Evolutionary conservation across 192 early-diverging fungal species (phyloP).

Genomic region (Backusella circina): DNA sequence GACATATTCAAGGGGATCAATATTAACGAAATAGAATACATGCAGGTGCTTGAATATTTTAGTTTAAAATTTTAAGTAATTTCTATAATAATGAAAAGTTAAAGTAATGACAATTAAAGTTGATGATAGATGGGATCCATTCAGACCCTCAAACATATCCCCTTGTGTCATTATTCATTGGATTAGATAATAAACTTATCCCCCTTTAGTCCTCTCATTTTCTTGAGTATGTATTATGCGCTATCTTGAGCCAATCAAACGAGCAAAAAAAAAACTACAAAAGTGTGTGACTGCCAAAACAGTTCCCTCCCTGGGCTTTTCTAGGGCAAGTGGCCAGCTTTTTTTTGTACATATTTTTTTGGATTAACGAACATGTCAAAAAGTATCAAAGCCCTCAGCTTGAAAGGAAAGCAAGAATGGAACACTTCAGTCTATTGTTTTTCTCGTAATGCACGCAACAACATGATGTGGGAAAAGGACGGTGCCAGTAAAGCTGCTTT

Average conservation of each 20-base stretch:
- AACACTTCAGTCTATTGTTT: constrained; percentile 35
- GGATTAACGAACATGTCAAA: constrained; percentile 29
- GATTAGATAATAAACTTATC: too few relatives aligned
- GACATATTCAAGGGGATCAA: too few relatives aligned
- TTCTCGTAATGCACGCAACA: constrained; percentile 35
- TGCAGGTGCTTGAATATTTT: too few relatives aligned
- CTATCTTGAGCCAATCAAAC: not conserved
- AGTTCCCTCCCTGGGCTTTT: not conserved
- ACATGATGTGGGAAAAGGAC: constrained; percentile 37
- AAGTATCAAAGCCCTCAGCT: constrained; percentile 33
- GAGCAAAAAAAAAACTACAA: not conserved
- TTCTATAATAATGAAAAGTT: too few relatives aligned
- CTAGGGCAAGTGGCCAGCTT: not conserved
- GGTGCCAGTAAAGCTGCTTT: constrained; percentile 25
- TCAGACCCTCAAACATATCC: too few relatives aligned
- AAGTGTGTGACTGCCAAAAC: not conserved
- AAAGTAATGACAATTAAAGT: too few relatives aligned
- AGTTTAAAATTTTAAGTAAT: too few relatives aligned
- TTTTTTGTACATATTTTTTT: constrained; percentile 1
- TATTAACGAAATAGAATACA: too few relatives aligned
- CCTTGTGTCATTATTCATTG: too few relatives aligned
- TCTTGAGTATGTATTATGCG: too few relatives aligned
- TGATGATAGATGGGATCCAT: too few relatives aligned
- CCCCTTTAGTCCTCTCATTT: too few relatives aligned
- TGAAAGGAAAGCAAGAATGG: constrained; percentile 40